Conservation (phyloP, 2,329 filamentous ascomycete genomes). For the Talaromyces sp. region DNA sequence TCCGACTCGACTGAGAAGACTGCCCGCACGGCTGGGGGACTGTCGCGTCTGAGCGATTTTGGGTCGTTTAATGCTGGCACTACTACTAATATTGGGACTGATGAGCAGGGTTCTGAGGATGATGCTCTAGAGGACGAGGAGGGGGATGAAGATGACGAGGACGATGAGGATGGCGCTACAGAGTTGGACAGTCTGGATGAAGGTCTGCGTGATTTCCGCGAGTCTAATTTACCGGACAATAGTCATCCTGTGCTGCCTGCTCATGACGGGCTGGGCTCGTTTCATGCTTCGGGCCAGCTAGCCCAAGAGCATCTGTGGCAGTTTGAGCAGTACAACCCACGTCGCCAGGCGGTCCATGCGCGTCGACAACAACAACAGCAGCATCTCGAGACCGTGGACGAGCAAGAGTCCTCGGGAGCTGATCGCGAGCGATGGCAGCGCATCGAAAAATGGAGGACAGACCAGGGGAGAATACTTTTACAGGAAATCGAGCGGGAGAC, state of each 20-base stretch:
- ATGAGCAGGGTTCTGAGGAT: conserved; percentile 43
- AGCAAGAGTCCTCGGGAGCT: conserved; percentile 51
- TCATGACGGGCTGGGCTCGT: conserved; percentile 88
- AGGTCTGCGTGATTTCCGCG: conserved; percentile 81
- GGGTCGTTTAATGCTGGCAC: conserved; percentile 65
- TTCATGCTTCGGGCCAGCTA: conserved; percentile 59
- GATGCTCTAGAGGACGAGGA: conserved; percentile 40
- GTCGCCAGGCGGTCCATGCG: conserved; percentile 49
- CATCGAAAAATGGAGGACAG: conserved; percentile 87
- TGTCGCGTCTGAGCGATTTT: conserved; percentile 73
- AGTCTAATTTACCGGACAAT: conserved; percentile 52
- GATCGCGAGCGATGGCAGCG: conserved; percentile 73
- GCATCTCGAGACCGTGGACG: conserved; percentile 52
- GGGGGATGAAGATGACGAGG: conserved; percentile 39
- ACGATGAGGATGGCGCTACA: conserved; percentile 50
- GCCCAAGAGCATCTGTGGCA: conserved; percentile 84
- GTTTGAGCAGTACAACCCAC: conserved; percentile 80
- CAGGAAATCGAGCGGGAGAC: conserved; percentile 90
- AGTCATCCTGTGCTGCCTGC: conserved; percentile 68
- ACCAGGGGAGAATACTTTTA: conserved; percentile 79
- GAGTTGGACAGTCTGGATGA: conserved; percentile 93
- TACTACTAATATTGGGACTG: conserved; percentile 46
- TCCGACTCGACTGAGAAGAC: conserved; percentile 62
- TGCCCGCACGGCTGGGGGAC: conserved; percentile 53
- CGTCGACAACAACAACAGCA: conserved; percentile 55